These are phyloP conservation scores for Emmonsiellopsis sp. DNA, from an alignment of 2,329 filamentous ascomycete species.

Conservation along the genomic window DNA sequence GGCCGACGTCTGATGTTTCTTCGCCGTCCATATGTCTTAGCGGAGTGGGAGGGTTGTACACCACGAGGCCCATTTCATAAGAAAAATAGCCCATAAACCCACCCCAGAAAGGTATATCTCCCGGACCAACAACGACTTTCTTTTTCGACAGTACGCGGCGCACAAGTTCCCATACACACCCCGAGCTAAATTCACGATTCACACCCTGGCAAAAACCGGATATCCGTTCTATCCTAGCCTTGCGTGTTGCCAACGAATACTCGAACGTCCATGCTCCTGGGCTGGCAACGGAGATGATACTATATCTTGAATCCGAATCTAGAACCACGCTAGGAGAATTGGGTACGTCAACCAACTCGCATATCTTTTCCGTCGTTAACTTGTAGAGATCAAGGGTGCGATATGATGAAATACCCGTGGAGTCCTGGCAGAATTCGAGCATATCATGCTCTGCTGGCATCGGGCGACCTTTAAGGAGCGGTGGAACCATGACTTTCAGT, in stretches of 20 bases:
- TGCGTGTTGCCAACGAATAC: slow-evolving; percentile 13
- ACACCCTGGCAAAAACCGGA: slow-evolving; percentile 11
- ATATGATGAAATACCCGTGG: neutral
- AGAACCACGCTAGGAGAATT: slow-evolving; percentile 25
- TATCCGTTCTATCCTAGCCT: neutral
- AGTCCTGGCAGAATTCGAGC: slow-evolving; percentile 2
- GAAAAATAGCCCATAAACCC: slow-evolving; percentile 78
- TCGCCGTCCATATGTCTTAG: slow-evolving; percentile 25
- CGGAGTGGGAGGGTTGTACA: slow-evolving; percentile 25
- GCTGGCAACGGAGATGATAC: slow-evolving; percentile 26
- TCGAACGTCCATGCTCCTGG: slow-evolving; percentile 28
- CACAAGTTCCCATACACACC: slow-evolving; percentile 25
- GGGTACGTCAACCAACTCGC: slow-evolving; percentile 24
- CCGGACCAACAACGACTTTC: slow-evolving; percentile 24
- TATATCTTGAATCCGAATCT: slow-evolving; percentile 33
- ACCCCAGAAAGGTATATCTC: slow-evolving; percentile 57
- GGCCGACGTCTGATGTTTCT: slow-evolving; percentile 42
- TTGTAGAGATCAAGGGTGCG: slow-evolving; percentile 16
- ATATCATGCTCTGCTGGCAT: neutral
- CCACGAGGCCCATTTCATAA: slow-evolving; percentile 67
- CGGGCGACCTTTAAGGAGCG: neutral
- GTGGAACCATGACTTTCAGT: neutral
- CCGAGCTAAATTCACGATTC: slow-evolving; percentile 7
- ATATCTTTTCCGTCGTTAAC: slow-evolving; percentile 23
- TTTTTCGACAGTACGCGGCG: slow-evolving; percentile 32